Evolutionary conservation across 2,329 filamentous ascomycete genomes (phyloP).

Genomic region (Aureobasidium sp.): DNA sequence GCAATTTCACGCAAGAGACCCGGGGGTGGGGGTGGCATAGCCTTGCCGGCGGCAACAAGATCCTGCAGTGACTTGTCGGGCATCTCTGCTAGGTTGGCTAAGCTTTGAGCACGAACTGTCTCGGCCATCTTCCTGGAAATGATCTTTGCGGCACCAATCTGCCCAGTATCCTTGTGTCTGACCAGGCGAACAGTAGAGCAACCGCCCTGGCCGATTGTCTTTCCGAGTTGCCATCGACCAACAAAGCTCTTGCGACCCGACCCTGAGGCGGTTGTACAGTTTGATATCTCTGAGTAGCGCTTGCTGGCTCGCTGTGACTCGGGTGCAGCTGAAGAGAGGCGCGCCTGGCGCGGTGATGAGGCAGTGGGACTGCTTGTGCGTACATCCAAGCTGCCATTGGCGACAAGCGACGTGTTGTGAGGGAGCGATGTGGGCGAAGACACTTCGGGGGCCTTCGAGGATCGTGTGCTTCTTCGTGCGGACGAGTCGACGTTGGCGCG

Average conservation of each 20-base stretch:
- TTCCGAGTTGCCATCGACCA: conserved; percentile 88
- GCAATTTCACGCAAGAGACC: conserved; percentile 91
- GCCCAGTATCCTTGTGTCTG: conserved; percentile 64
- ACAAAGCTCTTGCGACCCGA: conserved; percentile 63
- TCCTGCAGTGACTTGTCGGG: conserved; percentile 32
- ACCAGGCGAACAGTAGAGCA: conserved; percentile 83
- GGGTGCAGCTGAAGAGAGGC: conserved; percentile 40
- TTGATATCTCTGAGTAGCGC: conserved; percentile 45
- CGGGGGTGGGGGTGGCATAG: conserved; percentile 56
- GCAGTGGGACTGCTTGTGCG: conserved; percentile 24
- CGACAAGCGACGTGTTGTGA: conserved; percentile 36
- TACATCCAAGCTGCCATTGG: conserved; percentile 35
- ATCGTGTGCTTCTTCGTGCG: conserved; percentile 1
- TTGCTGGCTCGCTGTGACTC: conserved; percentile 42
- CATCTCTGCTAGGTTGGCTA: conserved; percentile 66
- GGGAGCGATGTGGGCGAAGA: conserved; percentile 20
- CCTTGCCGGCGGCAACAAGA: conserved; percentile 48
- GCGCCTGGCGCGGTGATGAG: conserved; percentile 17
- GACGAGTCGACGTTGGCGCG: conserved; percentile 15
- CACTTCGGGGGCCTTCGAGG: conserved; percentile 15
- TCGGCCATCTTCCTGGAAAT: conserved; percentile 72
- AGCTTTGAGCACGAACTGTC: conserved; percentile 74
- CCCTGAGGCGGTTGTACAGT: conserved; percentile 41
- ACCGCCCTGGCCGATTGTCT: conserved; percentile 79
- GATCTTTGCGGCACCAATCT: conserved; percentile 89